Percentiles rank a stretch among this genome's conserved stretches.
Conservation (phyloP, 306 rosid species). For the Cicer yamashitae region DNA sequence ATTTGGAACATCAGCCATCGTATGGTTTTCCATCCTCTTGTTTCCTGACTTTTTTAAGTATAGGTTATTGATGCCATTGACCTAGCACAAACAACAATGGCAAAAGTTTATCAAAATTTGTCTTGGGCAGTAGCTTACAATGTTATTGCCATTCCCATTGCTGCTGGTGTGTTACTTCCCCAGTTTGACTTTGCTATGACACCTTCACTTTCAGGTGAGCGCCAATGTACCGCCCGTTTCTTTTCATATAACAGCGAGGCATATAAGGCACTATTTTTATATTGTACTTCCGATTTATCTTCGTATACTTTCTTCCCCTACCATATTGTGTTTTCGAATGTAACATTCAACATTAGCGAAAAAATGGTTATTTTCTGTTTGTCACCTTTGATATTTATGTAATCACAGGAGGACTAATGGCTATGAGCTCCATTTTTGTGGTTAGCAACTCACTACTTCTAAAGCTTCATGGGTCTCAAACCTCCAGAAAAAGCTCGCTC, state of each 20-base stretch:
- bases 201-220: conserved; percentile 92
- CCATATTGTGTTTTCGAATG: conserved; percentile 15
- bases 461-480: conserved; percentile 65
- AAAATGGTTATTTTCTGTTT: conserved; percentile 25
- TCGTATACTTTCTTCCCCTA: background rate
- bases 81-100: conserved; percentile 89
- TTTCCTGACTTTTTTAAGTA: conserved; percentile 40
- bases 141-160: conserved; percentile 78
- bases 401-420: conserved; percentile 93
- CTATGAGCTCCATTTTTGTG: conserved; percentile 93
- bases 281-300: conserved; percentile 29
- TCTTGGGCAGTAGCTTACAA: conserved; percentile 97
- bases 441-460: conserved; percentile 89
- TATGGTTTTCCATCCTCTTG: conserved; percentile 29
- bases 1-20: conserved; percentile 6
- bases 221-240: conserved; percentile 7
- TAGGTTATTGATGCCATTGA: conserved; percentile 94
- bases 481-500: conserved; percentile 36
- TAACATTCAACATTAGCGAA: conserved; percentile 5
- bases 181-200: conserved; percentile 93
- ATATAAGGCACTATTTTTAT: conserved; percentile 23
- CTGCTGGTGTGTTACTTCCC: conserved; percentile 92
- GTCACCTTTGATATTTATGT: conserved; percentile 39
- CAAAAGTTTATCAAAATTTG: conserved; percentile 90
- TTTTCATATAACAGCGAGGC: conserved; percentile 20